Percentiles rank a stretch among this genome's conserved stretches.
Conservation (phyloP, 495 filamentous ascomycete genomes). For the Hypoxylon lienhwacheense region DNA sequence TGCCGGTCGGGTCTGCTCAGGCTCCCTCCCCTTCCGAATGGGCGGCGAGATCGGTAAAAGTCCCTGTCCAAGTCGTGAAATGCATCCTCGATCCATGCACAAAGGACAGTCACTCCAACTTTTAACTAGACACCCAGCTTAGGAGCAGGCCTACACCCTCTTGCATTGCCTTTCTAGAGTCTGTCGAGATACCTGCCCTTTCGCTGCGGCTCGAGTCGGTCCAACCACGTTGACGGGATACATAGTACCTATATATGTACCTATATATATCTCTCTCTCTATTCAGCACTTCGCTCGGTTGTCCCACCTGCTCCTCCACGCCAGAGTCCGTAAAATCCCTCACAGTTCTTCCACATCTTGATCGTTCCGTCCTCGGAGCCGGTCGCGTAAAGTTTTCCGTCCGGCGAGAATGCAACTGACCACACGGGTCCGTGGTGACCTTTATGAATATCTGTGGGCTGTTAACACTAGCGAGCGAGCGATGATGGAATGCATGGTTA, state of each 20-base stretch:
- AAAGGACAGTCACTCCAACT: too few relatives aligned
- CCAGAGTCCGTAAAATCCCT: slow-evolving; percentile 60
- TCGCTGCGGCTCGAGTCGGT: slow-evolving; percentile 5
- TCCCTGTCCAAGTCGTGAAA: too few relatives aligned
- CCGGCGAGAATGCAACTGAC: slow-evolving; percentile 90
- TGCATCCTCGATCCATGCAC: too few relatives aligned
- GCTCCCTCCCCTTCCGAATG: too few relatives aligned
- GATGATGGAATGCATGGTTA: too few relatives aligned
- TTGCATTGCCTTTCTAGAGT: slow-evolving; percentile 2
- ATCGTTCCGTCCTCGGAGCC: slow-evolving; percentile 97
- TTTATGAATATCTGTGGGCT: slow-evolving; percentile 75
- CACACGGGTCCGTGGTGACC: slow-evolving; percentile 97
- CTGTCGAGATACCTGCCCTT: not conserved
- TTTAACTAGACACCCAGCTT: not conserved
- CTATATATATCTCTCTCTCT: too few relatives aligned
- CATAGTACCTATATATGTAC: too few relatives aligned
- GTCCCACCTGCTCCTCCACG: slow-evolving; percentile 36
- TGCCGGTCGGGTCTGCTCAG: too few relatives aligned
- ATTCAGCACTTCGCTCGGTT: slow-evolving; percentile 33
- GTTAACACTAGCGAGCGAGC: slow-evolving; percentile 12
- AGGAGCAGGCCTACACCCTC: not conserved
- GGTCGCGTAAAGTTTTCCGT: slow-evolving; percentile 93
- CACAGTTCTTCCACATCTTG: slow-evolving; percentile 75
- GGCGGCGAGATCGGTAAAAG: too few relatives aligned
- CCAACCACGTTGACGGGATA: slow-evolving; percentile 6